Evolutionary conservation across 345 rosid genomes (phyloP), one percentile per base, ranked within the genome.

Genomic region (Eucalyptus pumila): DNA sequence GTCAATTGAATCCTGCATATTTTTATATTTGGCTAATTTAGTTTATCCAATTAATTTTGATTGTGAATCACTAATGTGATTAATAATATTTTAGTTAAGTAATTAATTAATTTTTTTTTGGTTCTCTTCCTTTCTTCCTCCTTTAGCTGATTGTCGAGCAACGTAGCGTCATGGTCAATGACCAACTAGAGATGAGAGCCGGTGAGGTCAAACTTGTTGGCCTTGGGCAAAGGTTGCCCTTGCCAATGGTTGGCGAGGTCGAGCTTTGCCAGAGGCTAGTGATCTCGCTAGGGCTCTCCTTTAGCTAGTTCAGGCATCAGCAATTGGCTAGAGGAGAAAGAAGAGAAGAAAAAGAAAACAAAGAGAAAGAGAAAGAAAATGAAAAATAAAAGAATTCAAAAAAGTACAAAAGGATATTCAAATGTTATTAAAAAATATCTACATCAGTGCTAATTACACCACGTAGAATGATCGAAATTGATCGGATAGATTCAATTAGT

Each of bases 391-490:
- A 11, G 1, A 48, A 48, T 11, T 4, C 0, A 48, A 14, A 13
- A 49, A 1, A 16, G 16, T 15, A 3, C 19, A 51, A 52, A 19
- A 51, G 19, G 19, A 19, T 7, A 52, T 19, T 19, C 1, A 52
- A 52, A 52, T 19, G 0, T 52, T 8, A 52, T 52, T 52, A 21
- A 52, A 19, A 0, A 19, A 52, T 52, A 19, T 19, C 0, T 0
- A 19, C 9, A 0, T 52, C 0, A 17, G 0, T 1, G 7, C 0
- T 0, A 0, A 1, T 0, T 0, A 52, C 1, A 0, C 1, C 2
- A 7, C 0, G 1, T 52, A 19, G 2, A 52, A 52, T 52, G 0
- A 0, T 2, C 4, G 0, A 19, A 52, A 52, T 52, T 52, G 2
- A 3, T 52, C 0, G 0, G 10, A 51, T 6, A 0, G 2, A 51